Evolutionary conservation across 441 rosid genomes (phyloP).

Genomic region (Cnidoscolus chayamansa): DNA sequence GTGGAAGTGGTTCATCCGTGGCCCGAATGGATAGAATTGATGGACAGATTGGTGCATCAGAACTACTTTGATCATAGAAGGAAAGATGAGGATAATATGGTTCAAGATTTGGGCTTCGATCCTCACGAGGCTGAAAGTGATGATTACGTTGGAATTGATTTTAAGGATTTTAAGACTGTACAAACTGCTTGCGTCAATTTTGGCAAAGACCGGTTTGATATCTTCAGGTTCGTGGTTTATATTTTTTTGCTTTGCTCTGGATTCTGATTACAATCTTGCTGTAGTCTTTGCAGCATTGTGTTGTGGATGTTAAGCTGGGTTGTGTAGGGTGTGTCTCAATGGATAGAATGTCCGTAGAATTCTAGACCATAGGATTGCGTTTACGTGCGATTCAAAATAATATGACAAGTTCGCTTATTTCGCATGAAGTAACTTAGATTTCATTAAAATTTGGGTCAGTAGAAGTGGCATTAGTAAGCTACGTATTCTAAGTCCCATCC

Average conservation of each 20-base stretch:
- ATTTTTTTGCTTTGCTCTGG: background rate
- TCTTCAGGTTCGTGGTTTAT: slow-evolving; percentile 59
- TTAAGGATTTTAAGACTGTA: slow-evolving; percentile 66
- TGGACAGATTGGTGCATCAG: slow-evolving; percentile 77
- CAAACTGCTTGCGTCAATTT: slow-evolving; percentile 78
- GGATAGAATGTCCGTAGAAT: background rate
- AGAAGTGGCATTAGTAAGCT: background rate
- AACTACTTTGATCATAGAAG: slow-evolving; percentile 89
- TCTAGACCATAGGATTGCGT: background rate
- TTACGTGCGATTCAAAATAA: background rate
- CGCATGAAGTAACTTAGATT: background rate
- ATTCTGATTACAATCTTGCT: background rate
- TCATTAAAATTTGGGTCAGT: background rate
- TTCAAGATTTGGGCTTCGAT: slow-evolving; percentile 55
- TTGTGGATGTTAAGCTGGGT: background rate
- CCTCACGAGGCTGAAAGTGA: slow-evolving; percentile 25
- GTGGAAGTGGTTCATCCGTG: slow-evolving; percentile 85
- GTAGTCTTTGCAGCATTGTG: background rate
- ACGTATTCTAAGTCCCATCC: too few relatives aligned
- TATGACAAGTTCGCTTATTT: background rate
- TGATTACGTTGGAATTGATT: slow-evolving; percentile 40
- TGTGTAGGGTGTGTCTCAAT: background rate
- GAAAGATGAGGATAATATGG: slow-evolving; percentile 60
- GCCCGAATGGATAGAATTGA: slow-evolving; percentile 96
- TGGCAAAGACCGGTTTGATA: slow-evolving; percentile 94